Conservation (phyloP, 169 alveolate genomes). For the Cryptosporidium sp. region DNA sequence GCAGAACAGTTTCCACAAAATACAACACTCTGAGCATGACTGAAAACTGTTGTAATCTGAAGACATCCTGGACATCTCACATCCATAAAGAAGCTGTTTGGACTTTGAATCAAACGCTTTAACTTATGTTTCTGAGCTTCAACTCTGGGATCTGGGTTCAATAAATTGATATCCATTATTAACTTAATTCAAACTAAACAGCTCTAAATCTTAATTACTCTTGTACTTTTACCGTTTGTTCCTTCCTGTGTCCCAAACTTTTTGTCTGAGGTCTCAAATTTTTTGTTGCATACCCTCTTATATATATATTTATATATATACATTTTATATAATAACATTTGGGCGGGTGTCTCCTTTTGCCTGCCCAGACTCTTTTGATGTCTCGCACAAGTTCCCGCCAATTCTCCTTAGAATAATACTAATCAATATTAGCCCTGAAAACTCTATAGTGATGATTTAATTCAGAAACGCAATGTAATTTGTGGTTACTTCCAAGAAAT, state of each 20-base stretch:
- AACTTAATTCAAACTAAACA: slow-evolving; percentile 16
- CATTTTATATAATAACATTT: background rate
- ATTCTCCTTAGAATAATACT: background rate
- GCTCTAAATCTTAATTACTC: slow-evolving; percentile 31
- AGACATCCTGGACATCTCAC: slow-evolving; percentile 97
- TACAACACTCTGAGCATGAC: slow-evolving; percentile 95
- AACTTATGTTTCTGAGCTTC: slow-evolving; percentile 96
- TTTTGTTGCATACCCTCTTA: background rate
- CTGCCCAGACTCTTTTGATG: background rate
- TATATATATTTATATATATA: background rate
- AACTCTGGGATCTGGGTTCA: slow-evolving; percentile 94
- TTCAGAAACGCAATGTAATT: slow-evolving; percentile 81
- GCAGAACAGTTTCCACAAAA: slow-evolving; percentile 93
- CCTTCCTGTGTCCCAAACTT: slow-evolving; percentile 14
- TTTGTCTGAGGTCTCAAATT: slow-evolving; percentile 11
- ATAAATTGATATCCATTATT: slow-evolving; percentile 95
- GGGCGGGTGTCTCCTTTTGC: slow-evolving; percentile 5
- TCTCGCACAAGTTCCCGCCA: slow-evolving; percentile 5
- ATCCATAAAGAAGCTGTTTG: slow-evolving; percentile 98
- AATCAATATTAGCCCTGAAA: slow-evolving; percentile 54
- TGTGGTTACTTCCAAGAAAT: slow-evolving; percentile 82
- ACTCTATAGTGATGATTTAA: slow-evolving; percentile 87
- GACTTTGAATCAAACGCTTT: slow-evolving; percentile 96
- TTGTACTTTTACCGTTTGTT: background rate
- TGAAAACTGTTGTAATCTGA: slow-evolving; percentile 94